Evolutionary conservation across 345 rosid species (phyloP).

Genomic region (Raphanus sativus): DNA sequence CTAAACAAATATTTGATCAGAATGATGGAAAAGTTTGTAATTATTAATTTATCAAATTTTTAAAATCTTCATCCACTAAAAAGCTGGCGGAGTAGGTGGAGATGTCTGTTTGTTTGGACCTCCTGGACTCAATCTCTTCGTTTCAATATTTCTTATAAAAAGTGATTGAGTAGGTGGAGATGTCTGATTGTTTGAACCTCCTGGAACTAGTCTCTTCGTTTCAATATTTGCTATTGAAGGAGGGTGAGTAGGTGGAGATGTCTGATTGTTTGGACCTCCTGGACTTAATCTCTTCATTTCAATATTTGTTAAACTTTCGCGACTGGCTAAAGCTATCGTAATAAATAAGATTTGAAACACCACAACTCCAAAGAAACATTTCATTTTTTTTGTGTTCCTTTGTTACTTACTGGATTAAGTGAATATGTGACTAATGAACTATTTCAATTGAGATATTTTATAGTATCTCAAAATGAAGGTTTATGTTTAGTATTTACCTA

Average conservation of each 20-base stretch:
- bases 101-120: not conserved
- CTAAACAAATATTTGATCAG: not conserved
- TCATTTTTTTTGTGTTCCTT: not conserved
- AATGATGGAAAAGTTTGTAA: not conserved
- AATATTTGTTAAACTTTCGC: not conserved
- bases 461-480: not conserved
- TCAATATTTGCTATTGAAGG: not conserved
- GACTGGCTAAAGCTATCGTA: slow-evolving; percentile 12
- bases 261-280: not conserved
- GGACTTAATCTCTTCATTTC: not conserved
- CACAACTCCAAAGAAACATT: not conserved
- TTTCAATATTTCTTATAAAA: not conserved
- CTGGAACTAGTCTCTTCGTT: not conserved
- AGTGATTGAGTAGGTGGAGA: not conserved
- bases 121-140: not conserved
- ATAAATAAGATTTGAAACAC: slow-evolving; percentile 7
- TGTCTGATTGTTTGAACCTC: not conserved
- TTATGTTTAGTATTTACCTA: not conserved
- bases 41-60: not conserved
- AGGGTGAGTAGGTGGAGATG: slow-evolving; percentile 2
- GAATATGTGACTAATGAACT: not conserved
- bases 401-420: not conserved
- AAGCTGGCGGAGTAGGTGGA: not conserved
- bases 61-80: not conserved
- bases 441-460: not conserved